These are phyloP conservation scores for Vitis hybrid DNA, from an alignment of 177 flowering plant species.

Conservation along the genomic window DNA sequence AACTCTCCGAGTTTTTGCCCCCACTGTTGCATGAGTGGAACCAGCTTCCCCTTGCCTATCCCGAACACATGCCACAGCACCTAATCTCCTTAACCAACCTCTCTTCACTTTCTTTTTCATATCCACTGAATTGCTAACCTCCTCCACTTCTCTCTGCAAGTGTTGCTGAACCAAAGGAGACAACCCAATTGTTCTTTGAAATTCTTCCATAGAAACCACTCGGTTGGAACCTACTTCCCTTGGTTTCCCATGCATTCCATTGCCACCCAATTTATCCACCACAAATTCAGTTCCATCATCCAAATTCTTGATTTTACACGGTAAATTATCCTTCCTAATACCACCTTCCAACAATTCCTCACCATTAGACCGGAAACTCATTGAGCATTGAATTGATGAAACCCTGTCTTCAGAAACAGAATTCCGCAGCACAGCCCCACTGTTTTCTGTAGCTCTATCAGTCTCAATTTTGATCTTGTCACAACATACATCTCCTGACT, in stretches of 20 bases:
- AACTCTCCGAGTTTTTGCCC: conserved; percentile 33
- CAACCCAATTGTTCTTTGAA: conserved; percentile 36
- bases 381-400: conserved; percentile 35
- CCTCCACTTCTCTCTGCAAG: conserved; percentile 30
- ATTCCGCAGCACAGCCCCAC: conserved; percentile 47
- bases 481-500: conserved; percentile 13
- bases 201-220: conserved; percentile 47
- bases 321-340: conserved; percentile 23
- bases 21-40: conserved; percentile 3
- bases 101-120: conserved; percentile 37
- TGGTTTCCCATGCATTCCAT: conserved; percentile 34
- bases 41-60: conserved; percentile 30
- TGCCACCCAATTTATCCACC: conserved; percentile 33
- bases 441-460: conserved; percentile 32
- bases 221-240: conserved; percentile 43
- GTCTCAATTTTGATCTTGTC: conserved; percentile 12
- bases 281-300: conserved; percentile 49
- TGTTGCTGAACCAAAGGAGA: conserved; percentile 42
- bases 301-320: conserved; percentile 36
- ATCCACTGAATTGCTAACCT: conserved; percentile 17
- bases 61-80: conserved; percentile 33
- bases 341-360: conserved; percentile 20
- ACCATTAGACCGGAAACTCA: conserved; percentile 21
- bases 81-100: conserved; percentile 64
- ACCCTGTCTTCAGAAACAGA: conserved; percentile 28